Base-by-base conservation (phyloP, 2,329 filamentous ascomycete genomes). In the Microsporum ferrugineum region DNA sequence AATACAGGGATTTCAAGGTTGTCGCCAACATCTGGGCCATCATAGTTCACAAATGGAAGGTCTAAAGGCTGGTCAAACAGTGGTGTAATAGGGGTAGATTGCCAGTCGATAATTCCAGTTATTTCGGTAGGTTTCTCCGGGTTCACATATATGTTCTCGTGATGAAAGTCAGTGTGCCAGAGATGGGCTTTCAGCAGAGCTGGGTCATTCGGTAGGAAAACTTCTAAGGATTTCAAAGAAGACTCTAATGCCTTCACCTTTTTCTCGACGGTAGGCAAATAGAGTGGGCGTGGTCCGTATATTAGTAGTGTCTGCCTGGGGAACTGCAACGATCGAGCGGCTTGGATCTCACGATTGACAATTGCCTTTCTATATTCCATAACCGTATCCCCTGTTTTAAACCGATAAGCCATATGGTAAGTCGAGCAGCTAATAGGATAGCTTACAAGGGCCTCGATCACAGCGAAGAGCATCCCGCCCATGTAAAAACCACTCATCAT, bases 131-230 rank as follows among this genome's bases (percentile, higher is more conserved):
- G 51, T 67, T 69, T 6, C 8, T 66, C n/a, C n/a, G 67, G 68
- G 63, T 73, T 69, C 31, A 72, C 65, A 41, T 71, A 73, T 59
- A 73, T 63, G 61, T 71, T 71, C 23, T 69, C 67, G 63, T 66
- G 62, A 51, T 71, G 68, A 33, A 71, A 60, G 65, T 71, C 67
- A 31, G n/a, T 27, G 7, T 58, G 56, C 68, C 70, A 72, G 59
- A 71, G 65, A 58, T 43, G 63, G 1, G 67, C 66, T 1, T 38
- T 68, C 29, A 39, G 34, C 2, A 62, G 27, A 39, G 63, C 33
- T 49, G 17, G 45, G 41, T 70, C 64, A 29, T 67, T 66, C 31
- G 69, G 68, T 45, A 69, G 64, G 59, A 70, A 65, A 38, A 58
- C 43, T 57, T 66, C 62, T 17, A 68, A 17, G 29, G 69, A 58